Evolutionary conservation across 495 filamentous ascomycete species (phyloP).

Genomic region (Podospora australis): DNA sequence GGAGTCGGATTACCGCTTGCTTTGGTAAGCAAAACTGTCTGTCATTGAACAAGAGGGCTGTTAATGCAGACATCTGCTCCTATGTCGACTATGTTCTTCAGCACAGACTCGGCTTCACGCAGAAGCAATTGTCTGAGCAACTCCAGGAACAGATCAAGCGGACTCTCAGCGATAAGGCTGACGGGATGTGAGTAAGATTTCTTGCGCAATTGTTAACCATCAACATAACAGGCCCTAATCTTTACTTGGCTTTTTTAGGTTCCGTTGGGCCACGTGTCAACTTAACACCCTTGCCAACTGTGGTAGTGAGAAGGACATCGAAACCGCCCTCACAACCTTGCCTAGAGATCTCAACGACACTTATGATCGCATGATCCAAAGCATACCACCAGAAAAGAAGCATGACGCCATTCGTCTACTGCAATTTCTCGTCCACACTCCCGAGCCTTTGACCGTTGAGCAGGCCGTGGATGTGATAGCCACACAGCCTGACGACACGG

Average conservation of each 20-base stretch:
- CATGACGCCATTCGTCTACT: constrained; percentile 24
- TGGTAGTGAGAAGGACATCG: constrained; percentile 14
- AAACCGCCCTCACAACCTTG: constrained; percentile 19
- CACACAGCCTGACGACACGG: constrained; percentile 5
- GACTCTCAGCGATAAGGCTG: neutral
- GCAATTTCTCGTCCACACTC: constrained; percentile 25
- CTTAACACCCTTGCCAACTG: constrained; percentile 29
- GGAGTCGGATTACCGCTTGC: neutral
- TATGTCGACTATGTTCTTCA: neutral
- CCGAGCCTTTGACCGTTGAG: constrained; percentile 20
- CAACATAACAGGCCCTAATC: no score
- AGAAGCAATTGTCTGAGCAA: neutral
- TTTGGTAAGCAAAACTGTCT: neutral
- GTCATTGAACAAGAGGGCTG: neutral
- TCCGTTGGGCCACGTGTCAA: constrained; percentile 38
- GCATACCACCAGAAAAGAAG: constrained; percentile 10
- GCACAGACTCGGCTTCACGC: neutral
- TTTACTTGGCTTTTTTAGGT: no score
- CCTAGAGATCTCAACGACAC: constrained; percentile 33
- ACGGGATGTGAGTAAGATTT: neutral
- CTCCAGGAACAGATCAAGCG: neutral
- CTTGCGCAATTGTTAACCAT: neutral
- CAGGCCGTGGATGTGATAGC: constrained; percentile 26
- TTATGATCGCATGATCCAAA: constrained; percentile 28
- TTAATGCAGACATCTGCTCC: neutral